Base-by-base conservation (phyloP, 768 basidiomycete species). In the Leccinum subgranulosum region DNA sequence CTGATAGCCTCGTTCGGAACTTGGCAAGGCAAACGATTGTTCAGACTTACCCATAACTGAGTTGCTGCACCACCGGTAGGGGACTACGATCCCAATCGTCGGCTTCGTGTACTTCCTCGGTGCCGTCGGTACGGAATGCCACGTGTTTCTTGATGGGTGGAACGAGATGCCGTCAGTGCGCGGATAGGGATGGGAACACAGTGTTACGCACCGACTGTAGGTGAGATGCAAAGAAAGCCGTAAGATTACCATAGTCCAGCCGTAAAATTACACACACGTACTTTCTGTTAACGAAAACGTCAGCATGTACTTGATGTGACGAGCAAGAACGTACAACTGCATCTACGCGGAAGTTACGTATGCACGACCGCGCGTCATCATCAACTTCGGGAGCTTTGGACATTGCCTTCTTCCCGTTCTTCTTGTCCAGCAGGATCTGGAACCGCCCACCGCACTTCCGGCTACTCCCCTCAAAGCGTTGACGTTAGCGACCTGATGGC, bases 11-110 rank as follows among this genome's bases (percentile, higher is more conserved):
- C 46, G 39, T 36, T 57, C 25, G 53, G 61, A 46, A 8, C n/a
- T 36, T 2, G 17, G 31, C 23, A 14, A 8, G 14, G 52, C 9
- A 45, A 49, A 45, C n/a, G 31, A 28, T 17, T 25, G 12, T 15
- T 10, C n/a, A 17, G 19, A 81, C 86, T 79, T 67, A 90, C 87
- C 84, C 79, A 66, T 88, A 90, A 3, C 82, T 79, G 61, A 90
- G 73, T 58, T 77, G 80, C 31, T 78, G 77, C 6, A 85, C 80
- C 25, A 86, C 83, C 41, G 87, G 84, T 2, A 79, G 78, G 3
- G 89, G 88, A 1, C 86, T 88, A 15, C 89, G 79, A 69, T 91
- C 89, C 89, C 89, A 90, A 55, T 88, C 87, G 68, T 91, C 89
- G 3, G 86, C 89, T 29, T 78, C 69, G 66, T 80, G 80, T 10